These are phyloP conservation scores for Ophiostoma novo-ulmi DNA, from an alignment of 2,329 filamentous ascomycete genomes.

Conservation along the genomic window DNA sequence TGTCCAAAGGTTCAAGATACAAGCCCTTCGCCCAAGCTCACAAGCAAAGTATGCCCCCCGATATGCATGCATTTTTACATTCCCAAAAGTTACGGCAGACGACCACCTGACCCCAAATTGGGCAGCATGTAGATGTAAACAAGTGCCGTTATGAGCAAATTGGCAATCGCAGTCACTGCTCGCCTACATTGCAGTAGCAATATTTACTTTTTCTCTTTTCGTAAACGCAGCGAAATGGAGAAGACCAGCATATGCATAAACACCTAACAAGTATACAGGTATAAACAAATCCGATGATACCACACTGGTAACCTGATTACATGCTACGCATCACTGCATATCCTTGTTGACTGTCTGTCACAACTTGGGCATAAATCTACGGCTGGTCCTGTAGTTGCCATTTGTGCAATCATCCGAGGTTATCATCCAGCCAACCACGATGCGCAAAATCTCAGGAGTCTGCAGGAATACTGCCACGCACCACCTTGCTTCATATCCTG, in stretches of 20 bases:
- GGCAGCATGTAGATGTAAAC: neutral
- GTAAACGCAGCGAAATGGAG: neutral
- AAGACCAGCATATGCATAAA: neutral
- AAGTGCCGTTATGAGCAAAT: neutral
- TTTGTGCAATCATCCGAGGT: slow-evolving; percentile 10
- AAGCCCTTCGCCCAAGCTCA: neutral
- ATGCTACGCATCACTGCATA: neutral
- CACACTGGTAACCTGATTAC: neutral
- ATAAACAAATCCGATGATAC: neutral
- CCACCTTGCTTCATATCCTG: slow-evolving; percentile 10
- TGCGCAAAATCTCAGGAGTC: neutral
- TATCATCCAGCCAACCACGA: neutral
- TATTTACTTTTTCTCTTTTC: neutral
- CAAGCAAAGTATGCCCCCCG: neutral
- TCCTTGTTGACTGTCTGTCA: neutral
- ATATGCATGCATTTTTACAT: neutral
- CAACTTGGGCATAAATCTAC: neutral
- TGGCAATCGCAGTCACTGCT: neutral
- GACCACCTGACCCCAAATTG: neutral
- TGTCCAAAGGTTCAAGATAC: neutral
- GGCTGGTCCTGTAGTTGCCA: neutral
- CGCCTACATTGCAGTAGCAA: neutral
- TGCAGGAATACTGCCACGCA: neutral
- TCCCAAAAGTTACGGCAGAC: neutral
- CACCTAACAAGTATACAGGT: neutral